phyloP scores from a whole-genome alignment of 345 rosid genomes.

The Atalantia buxifolia region DNA sequence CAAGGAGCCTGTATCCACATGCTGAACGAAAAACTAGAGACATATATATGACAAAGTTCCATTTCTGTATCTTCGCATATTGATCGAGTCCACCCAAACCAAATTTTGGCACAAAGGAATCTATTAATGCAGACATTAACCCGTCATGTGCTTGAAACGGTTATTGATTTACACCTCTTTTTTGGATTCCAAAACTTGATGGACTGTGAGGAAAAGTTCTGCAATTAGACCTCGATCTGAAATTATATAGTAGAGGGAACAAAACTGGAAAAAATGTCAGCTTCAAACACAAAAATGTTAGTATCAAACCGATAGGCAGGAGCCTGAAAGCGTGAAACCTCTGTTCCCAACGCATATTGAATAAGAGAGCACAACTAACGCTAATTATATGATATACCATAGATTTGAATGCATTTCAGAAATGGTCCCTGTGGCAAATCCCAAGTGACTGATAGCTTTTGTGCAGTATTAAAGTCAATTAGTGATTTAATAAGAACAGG shows the following conservation, averaged over 20 bases:
- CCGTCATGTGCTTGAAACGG: conserved; percentile 9
- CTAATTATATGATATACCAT: background rate
- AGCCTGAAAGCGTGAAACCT: background rate
- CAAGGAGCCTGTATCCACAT: conserved; percentile 3
- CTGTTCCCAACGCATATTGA: background rate
- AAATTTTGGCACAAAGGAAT: conserved; percentile 5
- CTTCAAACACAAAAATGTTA: background rate
- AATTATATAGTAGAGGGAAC: background rate
- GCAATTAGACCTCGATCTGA: conserved; percentile 8
- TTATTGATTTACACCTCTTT: background rate
- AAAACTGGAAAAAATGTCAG: background rate
- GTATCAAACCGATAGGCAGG: background rate
- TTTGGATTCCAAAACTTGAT: conserved; percentile 10
- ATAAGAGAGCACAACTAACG: background rate
- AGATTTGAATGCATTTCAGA: background rate
- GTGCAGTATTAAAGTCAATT: background rate
- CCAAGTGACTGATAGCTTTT: background rate
- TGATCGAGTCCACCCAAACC: conserved; percentile 4
- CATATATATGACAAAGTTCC: background rate
- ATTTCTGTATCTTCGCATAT: conserved; percentile 9
- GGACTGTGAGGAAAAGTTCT: conserved; percentile 15
- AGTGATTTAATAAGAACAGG: background rate
- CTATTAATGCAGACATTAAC: conserved; percentile 9
- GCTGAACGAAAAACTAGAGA: background rate
- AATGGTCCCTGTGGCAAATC: background rate